Evolutionary conservation across 306 rosid species (phyloP).

Genomic region (Vigna reflexopilosa): DNA sequence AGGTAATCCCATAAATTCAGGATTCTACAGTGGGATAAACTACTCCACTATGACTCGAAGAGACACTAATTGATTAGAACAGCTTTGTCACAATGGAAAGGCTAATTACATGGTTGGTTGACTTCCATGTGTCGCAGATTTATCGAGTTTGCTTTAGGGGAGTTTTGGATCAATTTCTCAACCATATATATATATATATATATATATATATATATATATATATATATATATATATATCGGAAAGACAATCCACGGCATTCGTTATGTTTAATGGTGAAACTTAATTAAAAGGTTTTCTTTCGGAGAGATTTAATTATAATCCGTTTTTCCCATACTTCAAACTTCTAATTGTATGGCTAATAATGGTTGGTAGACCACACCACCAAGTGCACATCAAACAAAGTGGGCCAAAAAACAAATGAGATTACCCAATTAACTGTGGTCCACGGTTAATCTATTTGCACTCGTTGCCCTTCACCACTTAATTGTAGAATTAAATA

Average conservation of each 20-base stretch:
- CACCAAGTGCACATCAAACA: slow-evolving; percentile 8
- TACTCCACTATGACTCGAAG: slow-evolving; percentile 37
- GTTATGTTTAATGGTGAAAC: slow-evolving; percentile 31
- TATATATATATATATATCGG: background rate
- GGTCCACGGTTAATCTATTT: slow-evolving; percentile 1
- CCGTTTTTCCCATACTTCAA: slow-evolving; percentile 10
- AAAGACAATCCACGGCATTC: background rate
- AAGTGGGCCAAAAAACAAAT: slow-evolving; percentile 2
- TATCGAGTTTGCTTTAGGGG: slow-evolving; percentile 11
- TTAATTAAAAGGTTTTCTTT: slow-evolving; percentile 22
- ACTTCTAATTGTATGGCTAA: slow-evolving; percentile 8
- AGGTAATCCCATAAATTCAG: slow-evolving; percentile 39
- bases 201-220: background rate
- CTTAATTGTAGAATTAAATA: background rate
- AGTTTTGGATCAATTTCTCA: slow-evolving; percentile 22
- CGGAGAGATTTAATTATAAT: background rate
- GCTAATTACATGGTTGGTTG: slow-evolving; percentile 37
- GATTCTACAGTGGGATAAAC: slow-evolving; percentile 33
- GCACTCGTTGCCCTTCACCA: slow-evolving; percentile 2
- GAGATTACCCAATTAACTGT: slow-evolving; percentile 9
- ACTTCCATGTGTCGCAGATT: slow-evolving; percentile 9
- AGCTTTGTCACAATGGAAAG: slow-evolving; percentile 23
- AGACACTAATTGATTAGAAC: slow-evolving; percentile 31
- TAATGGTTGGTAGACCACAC: slow-evolving; percentile 25
- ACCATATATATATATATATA: background rate